phyloP scores from a whole-genome alignment of 2,329 filamentous ascomycete genomes.

The Fusarium tuaranense region DNA sequence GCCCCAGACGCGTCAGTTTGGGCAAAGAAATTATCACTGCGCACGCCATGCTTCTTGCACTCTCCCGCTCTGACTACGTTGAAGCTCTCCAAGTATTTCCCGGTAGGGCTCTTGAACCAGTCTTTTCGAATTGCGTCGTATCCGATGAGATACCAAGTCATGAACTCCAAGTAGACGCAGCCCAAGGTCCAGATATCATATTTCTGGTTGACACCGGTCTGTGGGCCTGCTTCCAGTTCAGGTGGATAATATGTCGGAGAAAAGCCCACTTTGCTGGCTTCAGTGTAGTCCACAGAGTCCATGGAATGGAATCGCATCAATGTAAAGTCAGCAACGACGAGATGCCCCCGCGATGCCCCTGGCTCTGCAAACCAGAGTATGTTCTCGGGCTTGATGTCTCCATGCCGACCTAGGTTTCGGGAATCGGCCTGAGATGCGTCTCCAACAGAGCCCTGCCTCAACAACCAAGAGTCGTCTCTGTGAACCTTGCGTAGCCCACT shows the following conservation, averaged over 20 bases:
- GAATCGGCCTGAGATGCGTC: neutral
- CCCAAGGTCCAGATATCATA: slow-evolving; percentile 11
- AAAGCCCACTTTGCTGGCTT: neutral
- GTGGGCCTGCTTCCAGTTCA: rapidly evolving
- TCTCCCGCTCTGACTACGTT: too few species aligned
- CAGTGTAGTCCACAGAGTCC: neutral
- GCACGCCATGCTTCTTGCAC: neutral
- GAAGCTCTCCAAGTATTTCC: neutral
- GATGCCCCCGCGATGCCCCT: neutral
- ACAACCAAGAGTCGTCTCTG: neutral
- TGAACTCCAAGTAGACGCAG: slow-evolving; percentile 10
- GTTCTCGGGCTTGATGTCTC: slow-evolving; percentile 2
- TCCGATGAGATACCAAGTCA: slow-evolving; percentile 10
- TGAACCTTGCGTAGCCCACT: neutral
- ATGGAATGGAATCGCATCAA: slow-evolving; percentile 5
- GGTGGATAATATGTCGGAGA: neutral
- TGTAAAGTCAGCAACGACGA: neutral
- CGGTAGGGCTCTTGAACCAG: neutral
- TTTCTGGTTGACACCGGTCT: neutral
- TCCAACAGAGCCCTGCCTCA: neutral
- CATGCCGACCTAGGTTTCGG: neutral
- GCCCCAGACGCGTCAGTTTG: too few species aligned
- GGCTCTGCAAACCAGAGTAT: slow-evolving; percentile 1
- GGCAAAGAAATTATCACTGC: neutral
- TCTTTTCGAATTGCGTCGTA: neutral